Evolutionary conservation across 2,329 filamentous ascomycete genomes (phyloP).

Genomic region (Endoconidiophora laricicola): DNA sequence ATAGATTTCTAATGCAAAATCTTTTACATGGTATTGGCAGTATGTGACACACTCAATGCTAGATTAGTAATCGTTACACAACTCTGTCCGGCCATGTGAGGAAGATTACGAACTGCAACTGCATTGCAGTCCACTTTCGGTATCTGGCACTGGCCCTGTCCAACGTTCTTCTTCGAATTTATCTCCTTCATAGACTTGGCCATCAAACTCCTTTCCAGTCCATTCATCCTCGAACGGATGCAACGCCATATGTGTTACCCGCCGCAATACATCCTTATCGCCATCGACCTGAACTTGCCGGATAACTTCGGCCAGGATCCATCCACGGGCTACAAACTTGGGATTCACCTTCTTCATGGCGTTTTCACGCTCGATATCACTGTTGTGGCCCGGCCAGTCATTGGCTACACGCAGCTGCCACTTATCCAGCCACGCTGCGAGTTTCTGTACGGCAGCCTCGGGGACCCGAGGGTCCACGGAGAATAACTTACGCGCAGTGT

Average conservation of each 20-base stretch:
- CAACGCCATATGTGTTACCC: slow-evolving; percentile 67
- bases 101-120: slow-evolving; percentile 69
- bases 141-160: slow-evolving; percentile 68
- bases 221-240: slow-evolving; percentile 72
- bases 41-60: no score
- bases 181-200: slow-evolving; percentile 38
- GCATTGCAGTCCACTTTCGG: slow-evolving; percentile 72
- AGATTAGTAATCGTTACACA: no score
- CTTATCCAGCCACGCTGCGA: slow-evolving; percentile 65
- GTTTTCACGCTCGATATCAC: slow-evolving; percentile 44
- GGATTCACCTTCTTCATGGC: slow-evolving; percentile 83
- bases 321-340: slow-evolving; percentile 78
- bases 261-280: slow-evolving; percentile 61
- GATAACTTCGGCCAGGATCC: slow-evolving; percentile 90
- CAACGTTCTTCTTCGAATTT: slow-evolving; percentile 64
- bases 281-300: slow-evolving; percentile 69
- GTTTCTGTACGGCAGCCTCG: slow-evolving; percentile 43
- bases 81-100: not conserved
- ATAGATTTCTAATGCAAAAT: no score
- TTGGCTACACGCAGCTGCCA: slow-evolving; percentile 59
- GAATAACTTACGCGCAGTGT: slow-evolving; percentile 27
- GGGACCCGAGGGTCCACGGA: slow-evolving; percentile 53
- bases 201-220: slow-evolving; percentile 34
- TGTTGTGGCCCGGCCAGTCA: slow-evolving; percentile 46
- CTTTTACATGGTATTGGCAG: no score